phyloP scores from a whole-genome alignment of 495 filamentous ascomycete genomes.

The Hypomontagnella monticulosa region DNA sequence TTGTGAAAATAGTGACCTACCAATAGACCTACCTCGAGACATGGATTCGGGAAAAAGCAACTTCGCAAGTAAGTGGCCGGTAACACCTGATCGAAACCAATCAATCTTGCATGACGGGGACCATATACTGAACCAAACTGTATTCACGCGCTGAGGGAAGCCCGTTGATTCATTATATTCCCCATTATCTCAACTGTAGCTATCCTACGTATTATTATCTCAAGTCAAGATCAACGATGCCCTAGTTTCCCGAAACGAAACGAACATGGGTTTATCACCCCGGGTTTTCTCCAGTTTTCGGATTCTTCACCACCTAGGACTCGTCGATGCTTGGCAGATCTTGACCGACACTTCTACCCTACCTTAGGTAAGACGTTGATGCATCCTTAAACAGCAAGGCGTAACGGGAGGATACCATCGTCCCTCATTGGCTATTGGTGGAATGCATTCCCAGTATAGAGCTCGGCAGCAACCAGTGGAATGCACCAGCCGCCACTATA shows the following conservation, averaged over 20 bases:
- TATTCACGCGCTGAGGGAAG: conserved; percentile 8
- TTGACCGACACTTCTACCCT: conserved; percentile 37
- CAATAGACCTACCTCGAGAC: conserved; percentile 36
- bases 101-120: conserved; percentile 38
- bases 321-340: conserved; percentile 13
- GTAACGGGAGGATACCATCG: conserved; percentile 4
- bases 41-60: conserved; percentile 34
- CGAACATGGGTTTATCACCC: conserved; percentile 32
- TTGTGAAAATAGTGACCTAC: conserved; percentile 27
- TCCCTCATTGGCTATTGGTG: conserved; percentile 8
- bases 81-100: conserved; percentile 40
- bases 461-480: conserved; percentile 6
- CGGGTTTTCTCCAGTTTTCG: conserved; percentile 38
- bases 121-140: conserved; percentile 2
- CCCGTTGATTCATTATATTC: conserved; percentile 25
- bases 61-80: conserved; percentile 16
- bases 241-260: conserved; percentile 40
- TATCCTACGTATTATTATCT: conserved; percentile 17
- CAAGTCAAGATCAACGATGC: conserved; percentile 22
- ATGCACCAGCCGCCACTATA: conserved; percentile 7
- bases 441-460: conserved; percentile 14
- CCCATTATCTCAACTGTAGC: conserved; percentile 14
- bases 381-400: conserved; percentile 32
- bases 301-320: conserved; percentile 13
- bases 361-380: conserved; percentile 37